Conservation (phyloP, 2,329 filamentous ascomycete genomes). For the Pleurostoma richardsiae region DNA sequence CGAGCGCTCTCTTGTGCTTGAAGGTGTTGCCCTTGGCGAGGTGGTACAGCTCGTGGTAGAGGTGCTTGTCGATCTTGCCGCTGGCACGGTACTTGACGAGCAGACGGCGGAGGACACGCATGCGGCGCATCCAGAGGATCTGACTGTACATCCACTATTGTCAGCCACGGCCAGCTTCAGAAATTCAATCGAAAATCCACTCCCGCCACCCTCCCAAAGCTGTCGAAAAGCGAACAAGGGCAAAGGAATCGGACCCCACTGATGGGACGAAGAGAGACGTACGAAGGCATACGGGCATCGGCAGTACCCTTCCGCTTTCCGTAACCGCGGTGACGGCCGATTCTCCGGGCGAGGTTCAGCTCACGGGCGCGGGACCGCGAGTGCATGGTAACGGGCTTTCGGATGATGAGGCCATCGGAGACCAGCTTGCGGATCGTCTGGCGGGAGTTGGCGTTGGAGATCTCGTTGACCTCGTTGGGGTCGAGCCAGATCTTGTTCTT, state of each 20-base stretch:
- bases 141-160: slow-evolving; percentile 55
- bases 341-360: slow-evolving; percentile 88
- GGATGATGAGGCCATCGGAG: slow-evolving; percentile 99
- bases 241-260: no score
- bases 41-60: slow-evolving; percentile 99
- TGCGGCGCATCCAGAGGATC: slow-evolving; percentile 99
- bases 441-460: slow-evolving; percentile 99
- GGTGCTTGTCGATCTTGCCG: slow-evolving; percentile 99
- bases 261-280: slow-evolving; percentile 36
- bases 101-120: slow-evolving; percentile 97
- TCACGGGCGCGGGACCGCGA: slow-evolving; percentile 94
- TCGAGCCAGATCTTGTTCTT: slow-evolving; percentile 99
- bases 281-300: slow-evolving; percentile 98
- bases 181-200: slow-evolving; percentile 7
- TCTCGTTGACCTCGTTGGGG: slow-evolving; percentile 98
- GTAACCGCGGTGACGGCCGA: slow-evolving; percentile 97
- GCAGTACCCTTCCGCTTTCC: slow-evolving; percentile 99
- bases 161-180: slow-evolving; percentile 18
- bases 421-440: slow-evolving; percentile 99
- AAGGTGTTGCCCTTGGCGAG: slow-evolving; percentile 99
- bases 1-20: slow-evolving; percentile 99
- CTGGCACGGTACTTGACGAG: slow-evolving; percentile 99
- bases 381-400: slow-evolving; percentile 99
- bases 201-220: no score
- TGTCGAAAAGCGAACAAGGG: no score